Evolutionary conservation across 257 asterid genomes (phyloP).

Genomic region (Knoxia roxburghii): DNA sequence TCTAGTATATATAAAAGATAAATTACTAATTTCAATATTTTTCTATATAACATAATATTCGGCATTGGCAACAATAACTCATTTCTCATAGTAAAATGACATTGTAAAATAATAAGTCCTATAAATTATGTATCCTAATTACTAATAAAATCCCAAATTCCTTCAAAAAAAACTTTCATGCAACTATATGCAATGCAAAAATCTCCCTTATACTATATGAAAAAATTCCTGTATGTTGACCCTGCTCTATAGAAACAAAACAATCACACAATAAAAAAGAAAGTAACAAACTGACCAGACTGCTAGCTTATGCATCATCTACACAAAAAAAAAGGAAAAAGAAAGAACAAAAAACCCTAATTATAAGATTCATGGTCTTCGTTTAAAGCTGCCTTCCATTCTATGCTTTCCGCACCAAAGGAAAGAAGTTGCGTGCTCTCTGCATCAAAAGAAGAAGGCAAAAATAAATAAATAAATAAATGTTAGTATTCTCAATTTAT

Average conservation of each 20-base stretch:
- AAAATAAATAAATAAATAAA: no score
- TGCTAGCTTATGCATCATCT: neutral
- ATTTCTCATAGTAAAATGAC: no score
- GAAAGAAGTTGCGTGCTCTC: neutral
- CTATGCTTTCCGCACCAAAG: neutral
- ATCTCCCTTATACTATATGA: neutral
- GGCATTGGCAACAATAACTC: no score
- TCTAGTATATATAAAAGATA: no score
- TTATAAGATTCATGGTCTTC: neutral
- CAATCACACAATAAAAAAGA: neutral
- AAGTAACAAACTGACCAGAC: neutral
- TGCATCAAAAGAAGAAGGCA: slow-evolving; percentile 1
- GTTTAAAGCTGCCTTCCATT: neutral
- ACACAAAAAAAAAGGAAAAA: neutral
- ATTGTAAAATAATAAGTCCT: no score
- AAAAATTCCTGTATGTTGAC: neutral
- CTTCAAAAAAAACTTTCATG: neutral
- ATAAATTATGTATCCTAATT: no score
- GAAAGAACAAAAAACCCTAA: neutral
- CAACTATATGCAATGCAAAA: neutral
- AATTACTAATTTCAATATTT: no score
- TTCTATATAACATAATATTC: no score
- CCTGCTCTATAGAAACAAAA: neutral
- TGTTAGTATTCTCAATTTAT: neutral
- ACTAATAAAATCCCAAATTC: neutral